Conservation (phyloP, 2,329 filamentous ascomycete genomes). For the Colletotrichum sp. region DNA sequence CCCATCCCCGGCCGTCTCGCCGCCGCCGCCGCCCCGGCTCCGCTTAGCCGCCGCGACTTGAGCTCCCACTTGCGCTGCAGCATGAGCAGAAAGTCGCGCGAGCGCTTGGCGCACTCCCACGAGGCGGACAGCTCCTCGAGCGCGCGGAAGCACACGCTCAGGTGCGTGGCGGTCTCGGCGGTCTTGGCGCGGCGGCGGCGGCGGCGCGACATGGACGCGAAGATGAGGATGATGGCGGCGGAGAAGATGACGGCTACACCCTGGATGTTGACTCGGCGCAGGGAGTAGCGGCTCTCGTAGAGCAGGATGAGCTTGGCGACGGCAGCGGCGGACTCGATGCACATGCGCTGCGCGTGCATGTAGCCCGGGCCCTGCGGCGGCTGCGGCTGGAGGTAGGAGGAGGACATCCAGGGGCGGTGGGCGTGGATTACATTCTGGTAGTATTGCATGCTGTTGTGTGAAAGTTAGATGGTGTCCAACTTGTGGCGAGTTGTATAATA, state of each 20-base stretch:
- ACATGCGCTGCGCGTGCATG: conserved; percentile 25
- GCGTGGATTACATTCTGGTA: conserved; percentile 29
- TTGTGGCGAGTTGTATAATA: neutral
- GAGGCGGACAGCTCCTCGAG: conserved; percentile 22
- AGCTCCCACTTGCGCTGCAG: conserved; percentile 23
- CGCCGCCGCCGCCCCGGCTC: too few relatives aligned
- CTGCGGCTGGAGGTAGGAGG: conserved; percentile 20
- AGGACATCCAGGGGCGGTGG: conserved; percentile 31
- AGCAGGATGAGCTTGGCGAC: conserved; percentile 23
- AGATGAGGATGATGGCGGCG: conserved; percentile 22
- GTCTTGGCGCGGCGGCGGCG: conserved; percentile 5
- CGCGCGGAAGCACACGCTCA: conserved; percentile 28
- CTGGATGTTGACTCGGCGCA: conserved; percentile 25
- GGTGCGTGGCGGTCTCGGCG: conserved; percentile 7
- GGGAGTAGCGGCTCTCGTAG: conserved; percentile 22
- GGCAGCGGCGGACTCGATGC: conserved; percentile 25
- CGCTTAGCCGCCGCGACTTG: neutral
- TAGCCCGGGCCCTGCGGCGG: conserved; percentile 27
- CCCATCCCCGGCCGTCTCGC: neutral
- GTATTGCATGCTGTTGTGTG: conserved; percentile 28
- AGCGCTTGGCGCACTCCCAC: conserved; percentile 29
- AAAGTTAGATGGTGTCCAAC: neutral
- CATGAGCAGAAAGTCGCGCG: conserved; percentile 26
- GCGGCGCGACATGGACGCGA: conserved; percentile 19
- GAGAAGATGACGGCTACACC: conserved; percentile 28